Evolutionary conservation across 148 eudicot genomes (phyloP).

Genomic region (Fagopyrum homotropicum): DNA sequence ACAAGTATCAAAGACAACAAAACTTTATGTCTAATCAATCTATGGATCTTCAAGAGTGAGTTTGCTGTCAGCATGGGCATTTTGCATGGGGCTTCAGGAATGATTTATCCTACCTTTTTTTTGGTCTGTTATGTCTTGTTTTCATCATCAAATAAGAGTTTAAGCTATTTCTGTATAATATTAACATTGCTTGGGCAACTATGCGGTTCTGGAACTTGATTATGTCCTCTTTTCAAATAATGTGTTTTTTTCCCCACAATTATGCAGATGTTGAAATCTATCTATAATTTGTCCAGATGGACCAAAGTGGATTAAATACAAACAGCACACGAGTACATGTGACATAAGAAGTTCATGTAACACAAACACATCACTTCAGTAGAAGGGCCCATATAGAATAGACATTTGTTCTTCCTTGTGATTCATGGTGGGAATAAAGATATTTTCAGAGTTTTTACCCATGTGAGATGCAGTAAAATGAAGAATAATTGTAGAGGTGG

Average conservation of each 20-base stretch:
- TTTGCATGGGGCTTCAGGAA: no score
- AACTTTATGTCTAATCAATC: background rate
- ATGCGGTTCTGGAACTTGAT: background rate
- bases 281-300: background rate
- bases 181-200: background rate
- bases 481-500: conserved; percentile 1
- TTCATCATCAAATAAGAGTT: background rate
- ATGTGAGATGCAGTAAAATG: background rate
- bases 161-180: background rate
- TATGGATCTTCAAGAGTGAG: background rate
- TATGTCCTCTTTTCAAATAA: background rate
- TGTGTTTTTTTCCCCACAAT: background rate
- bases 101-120: background rate
- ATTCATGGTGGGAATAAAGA: background rate
- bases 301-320: background rate
- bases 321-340: background rate
- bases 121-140: background rate
- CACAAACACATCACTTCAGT: background rate
- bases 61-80: background rate
- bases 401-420: background rate
- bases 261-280: background rate
- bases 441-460: background rate
- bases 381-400: background rate
- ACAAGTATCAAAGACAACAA: background rate
- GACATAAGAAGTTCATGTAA: background rate